These are phyloP conservation scores for Ustilago nuda DNA, from an alignment of 1,284 basidiomycete species.

Conservation along the genomic window DNA sequence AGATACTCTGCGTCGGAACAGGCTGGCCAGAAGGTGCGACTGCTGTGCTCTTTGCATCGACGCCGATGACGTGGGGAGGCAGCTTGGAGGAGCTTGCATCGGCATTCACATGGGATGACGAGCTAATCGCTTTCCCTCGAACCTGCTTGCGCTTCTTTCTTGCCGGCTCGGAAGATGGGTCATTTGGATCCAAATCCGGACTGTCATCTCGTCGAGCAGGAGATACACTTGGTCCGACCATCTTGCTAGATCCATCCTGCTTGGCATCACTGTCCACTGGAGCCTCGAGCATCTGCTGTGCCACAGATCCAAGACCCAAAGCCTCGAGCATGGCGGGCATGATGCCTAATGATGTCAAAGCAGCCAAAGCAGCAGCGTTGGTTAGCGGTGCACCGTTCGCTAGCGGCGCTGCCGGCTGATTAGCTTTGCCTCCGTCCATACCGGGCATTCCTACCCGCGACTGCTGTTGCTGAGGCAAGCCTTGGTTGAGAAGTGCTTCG, in stretches of 20 bases:
- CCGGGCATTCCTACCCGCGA: slow-evolving; percentile 18
- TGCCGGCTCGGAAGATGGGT: slow-evolving; percentile 25
- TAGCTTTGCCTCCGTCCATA: slow-evolving; percentile 12
- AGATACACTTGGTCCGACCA: slow-evolving; percentile 2
- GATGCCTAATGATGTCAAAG: slow-evolving; percentile 42
- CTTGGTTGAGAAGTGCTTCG: slow-evolving; percentile 31
- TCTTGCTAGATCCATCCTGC: slow-evolving; percentile 11
- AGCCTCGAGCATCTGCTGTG: slow-evolving; percentile 45
- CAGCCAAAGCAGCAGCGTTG: slow-evolving; percentile 40
- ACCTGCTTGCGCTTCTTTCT: slow-evolving; percentile 49
- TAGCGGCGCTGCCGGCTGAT: slow-evolving; percentile 18
- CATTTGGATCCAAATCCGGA: slow-evolving; percentile 19
- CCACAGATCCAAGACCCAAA: slow-evolving; percentile 37
- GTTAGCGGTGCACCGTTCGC: slow-evolving; percentile 27
- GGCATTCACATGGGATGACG: slow-evolving; percentile 11
- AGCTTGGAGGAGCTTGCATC: slow-evolving; percentile 17
- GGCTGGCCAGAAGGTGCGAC: slow-evolving; percentile 6
- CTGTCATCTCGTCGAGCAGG: slow-evolving; percentile 22
- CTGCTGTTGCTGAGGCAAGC: slow-evolving; percentile 18
- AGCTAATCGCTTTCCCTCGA: slow-evolving; percentile 13
- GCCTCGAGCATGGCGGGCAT: slow-evolving; percentile 47
- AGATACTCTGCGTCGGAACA: slow-evolving; percentile 3
- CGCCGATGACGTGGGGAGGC: slow-evolving; percentile 2
- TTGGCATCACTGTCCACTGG: slow-evolving; percentile 16
- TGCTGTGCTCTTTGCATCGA: not conserved